These are phyloP conservation scores for Colletotrichum sp. DNA, from an alignment of 2,329 filamentous ascomycete genomes.

Conservation along the genomic window DNA sequence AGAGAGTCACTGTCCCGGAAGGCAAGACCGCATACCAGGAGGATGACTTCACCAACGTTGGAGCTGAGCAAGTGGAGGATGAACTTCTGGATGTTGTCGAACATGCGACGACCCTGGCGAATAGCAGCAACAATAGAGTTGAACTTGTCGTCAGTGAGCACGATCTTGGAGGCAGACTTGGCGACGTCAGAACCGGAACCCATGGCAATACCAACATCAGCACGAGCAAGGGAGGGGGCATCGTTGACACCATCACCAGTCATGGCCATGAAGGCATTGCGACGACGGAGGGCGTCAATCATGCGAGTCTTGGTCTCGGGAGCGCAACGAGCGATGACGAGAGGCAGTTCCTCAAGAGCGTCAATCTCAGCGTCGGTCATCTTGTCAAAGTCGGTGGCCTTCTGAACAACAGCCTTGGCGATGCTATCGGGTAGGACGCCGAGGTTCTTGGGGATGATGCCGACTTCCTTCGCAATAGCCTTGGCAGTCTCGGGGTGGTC, in stretches of 20 bases:
- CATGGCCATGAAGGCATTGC: slow-evolving; percentile 81
- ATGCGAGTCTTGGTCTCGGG: slow-evolving; percentile 89
- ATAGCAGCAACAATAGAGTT: slow-evolving; percentile 85
- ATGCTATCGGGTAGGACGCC: slow-evolving; percentile 64
- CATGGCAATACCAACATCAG: slow-evolving; percentile 91
- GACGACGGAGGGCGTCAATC: slow-evolving; percentile 85
- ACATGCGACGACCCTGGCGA: slow-evolving; percentile 83
- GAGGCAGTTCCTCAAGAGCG: slow-evolving; percentile 72
- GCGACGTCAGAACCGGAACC: slow-evolving; percentile 87
- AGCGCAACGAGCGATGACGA: slow-evolving; percentile 84
- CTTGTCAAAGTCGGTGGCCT: slow-evolving; percentile 79
- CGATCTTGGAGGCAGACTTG: slow-evolving; percentile 82
- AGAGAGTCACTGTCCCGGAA: slow-evolving; percentile 76
- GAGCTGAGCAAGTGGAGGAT: slow-evolving; percentile 80
- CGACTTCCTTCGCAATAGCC: slow-evolving; percentile 80
- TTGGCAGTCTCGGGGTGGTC: slow-evolving; percentile 81
- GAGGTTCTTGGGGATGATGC: slow-evolving; percentile 73
- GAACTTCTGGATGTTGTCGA: slow-evolving; percentile 90
- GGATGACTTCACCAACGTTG: slow-evolving; percentile 85
- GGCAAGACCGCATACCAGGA: slow-evolving; percentile 79
- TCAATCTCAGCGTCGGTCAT: slow-evolving; percentile 80
- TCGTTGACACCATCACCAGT: slow-evolving; percentile 91
- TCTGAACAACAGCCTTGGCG: slow-evolving; percentile 74
- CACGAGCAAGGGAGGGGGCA: slow-evolving; percentile 78
- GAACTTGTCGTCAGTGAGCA: slow-evolving; percentile 88